phyloP scores from a whole-genome alignment of 257 asterid genomes.

The Paraleonurus japonicus region DNA sequence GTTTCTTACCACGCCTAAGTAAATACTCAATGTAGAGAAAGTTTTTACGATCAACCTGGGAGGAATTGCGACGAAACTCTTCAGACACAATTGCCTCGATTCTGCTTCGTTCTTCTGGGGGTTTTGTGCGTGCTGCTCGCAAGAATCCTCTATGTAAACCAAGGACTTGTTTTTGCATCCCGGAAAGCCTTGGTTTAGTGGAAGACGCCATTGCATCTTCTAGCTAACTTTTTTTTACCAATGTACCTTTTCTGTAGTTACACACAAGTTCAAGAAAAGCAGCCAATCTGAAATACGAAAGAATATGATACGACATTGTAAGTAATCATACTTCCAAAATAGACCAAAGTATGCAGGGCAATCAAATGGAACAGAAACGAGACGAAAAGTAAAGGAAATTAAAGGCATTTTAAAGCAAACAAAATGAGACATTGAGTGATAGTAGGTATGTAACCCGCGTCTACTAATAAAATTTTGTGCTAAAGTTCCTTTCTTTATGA shows the following conservation, averaged over 20 bases:
- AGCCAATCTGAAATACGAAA: background rate
- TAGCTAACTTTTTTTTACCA: background rate
- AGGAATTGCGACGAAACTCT: conserved; percentile 66
- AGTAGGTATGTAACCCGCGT: background rate
- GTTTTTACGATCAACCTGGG: conserved; percentile 72
- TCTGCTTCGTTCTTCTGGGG: conserved; percentile 63
- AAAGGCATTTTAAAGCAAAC: background rate
- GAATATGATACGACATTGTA: background rate
- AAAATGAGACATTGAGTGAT: background rate
- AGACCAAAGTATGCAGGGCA: conserved; percentile 1
- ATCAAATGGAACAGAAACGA: background rate
- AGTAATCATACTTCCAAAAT: background rate
- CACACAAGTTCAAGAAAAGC: background rate
- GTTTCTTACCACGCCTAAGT: conserved; percentile 75
- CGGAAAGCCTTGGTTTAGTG: conserved; percentile 66
- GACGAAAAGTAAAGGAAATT: background rate
- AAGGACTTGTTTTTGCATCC: conserved; percentile 92
- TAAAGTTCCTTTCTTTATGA: background rate
- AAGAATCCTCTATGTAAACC: conserved; percentile 76
- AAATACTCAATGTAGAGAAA: conserved; percentile 77
- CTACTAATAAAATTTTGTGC: background rate
- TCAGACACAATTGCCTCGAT: conserved; percentile 65
- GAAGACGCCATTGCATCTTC: conserved; percentile 57
- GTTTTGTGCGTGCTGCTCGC: conserved; percentile 73
- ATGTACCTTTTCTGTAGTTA: background rate